Percentiles rank a stretch among this genome's conserved stretches.
phyloP scores from a whole-genome alignment of 169 alveolate species.

The Neospora caninum region DNA sequence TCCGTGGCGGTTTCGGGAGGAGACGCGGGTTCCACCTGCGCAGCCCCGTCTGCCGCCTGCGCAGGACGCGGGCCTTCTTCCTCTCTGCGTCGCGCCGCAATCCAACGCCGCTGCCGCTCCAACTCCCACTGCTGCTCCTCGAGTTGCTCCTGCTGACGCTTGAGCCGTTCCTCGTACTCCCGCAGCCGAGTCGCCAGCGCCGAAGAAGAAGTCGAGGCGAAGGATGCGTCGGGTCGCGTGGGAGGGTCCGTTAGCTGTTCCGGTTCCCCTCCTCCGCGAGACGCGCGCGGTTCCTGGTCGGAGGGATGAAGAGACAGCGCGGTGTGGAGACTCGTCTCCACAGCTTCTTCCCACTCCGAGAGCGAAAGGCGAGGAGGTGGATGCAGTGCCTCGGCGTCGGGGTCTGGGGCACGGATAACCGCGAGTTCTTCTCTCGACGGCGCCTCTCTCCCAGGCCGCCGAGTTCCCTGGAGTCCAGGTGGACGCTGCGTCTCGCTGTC shows the following conservation, averaged over 20 bases:
- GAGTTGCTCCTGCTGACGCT: background rate
- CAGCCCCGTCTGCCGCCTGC: background rate
- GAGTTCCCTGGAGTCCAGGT: too few species aligned
- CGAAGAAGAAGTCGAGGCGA: background rate
- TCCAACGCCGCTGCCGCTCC: background rate
- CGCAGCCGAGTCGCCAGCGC: background rate
- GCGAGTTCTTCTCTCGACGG: too few species aligned
- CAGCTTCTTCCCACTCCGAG: conserved; percentile 6
- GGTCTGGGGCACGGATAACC: too few species aligned
- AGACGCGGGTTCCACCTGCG: background rate
- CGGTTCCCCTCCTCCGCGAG: background rate
- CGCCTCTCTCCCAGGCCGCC: too few species aligned
- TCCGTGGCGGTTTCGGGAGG: background rate
- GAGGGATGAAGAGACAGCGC: background rate
- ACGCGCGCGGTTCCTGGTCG: too few species aligned
- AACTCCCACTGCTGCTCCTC: background rate
- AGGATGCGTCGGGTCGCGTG: background rate
- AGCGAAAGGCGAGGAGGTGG: background rate
- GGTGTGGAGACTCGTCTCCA: background rate
- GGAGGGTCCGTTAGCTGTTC: background rate
- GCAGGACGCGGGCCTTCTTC: background rate
- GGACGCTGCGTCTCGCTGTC: too few species aligned
- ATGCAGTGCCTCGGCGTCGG: too few species aligned
- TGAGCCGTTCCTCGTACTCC: background rate
- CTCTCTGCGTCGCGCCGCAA: background rate